These are phyloP conservation scores for Candida hungchunana DNA, from an alignment of 805 yeast species.

Conservation along the genomic window DNA sequence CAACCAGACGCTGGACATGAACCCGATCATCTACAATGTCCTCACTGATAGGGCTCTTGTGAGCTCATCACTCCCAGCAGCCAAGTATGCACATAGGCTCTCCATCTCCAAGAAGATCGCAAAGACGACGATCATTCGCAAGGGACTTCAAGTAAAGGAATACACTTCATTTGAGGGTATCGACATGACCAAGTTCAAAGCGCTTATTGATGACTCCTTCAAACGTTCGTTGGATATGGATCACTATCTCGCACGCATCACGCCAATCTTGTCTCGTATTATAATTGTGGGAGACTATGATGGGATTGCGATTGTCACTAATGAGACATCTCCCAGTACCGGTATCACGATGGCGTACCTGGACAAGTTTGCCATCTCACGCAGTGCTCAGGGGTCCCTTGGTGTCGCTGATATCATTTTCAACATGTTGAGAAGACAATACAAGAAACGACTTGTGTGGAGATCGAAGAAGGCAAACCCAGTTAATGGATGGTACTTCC, in stretches of 20 bases:
- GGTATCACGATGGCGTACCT: slow-evolving; percentile 59
- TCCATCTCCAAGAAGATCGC: slow-evolving; percentile 24
- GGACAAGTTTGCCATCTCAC: slow-evolving; percentile 90
- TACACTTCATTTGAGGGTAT: slow-evolving; percentile 14
- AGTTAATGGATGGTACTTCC: slow-evolving; percentile 97
- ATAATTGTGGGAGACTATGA: slow-evolving; percentile 92
- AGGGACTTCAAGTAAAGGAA: slow-evolving; percentile 44
- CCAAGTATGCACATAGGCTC: slow-evolving; percentile 27
- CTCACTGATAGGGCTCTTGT: slow-evolving; percentile 88
- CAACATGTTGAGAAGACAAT: slow-evolving; percentile 66
- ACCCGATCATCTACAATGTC: slow-evolving; percentile 86
- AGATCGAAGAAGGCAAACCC: slow-evolving; percentile 84
- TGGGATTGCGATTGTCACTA: slow-evolving; percentile 90
- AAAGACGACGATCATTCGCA: slow-evolving; percentile 70
- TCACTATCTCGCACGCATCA: slow-evolving; percentile 64
- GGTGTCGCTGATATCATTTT: slow-evolving; percentile 93
- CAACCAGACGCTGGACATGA: slow-evolving; percentile 43
- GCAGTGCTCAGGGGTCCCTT: slow-evolving; percentile 80
- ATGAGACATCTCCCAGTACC: slow-evolving; percentile 45
- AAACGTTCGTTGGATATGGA: slow-evolving; percentile 59
- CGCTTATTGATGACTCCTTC: slow-evolving; percentile 75
- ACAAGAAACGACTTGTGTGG: slow-evolving; percentile 72
- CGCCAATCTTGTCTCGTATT: slow-evolving; percentile 64
- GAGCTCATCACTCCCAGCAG: slow-evolving; percentile 85
- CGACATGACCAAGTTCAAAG: slow-evolving; percentile 53